phyloP scores from a whole-genome alignment of 2,329 filamentous ascomycete species.

The Coniochaeta hoffmannii region DNA sequence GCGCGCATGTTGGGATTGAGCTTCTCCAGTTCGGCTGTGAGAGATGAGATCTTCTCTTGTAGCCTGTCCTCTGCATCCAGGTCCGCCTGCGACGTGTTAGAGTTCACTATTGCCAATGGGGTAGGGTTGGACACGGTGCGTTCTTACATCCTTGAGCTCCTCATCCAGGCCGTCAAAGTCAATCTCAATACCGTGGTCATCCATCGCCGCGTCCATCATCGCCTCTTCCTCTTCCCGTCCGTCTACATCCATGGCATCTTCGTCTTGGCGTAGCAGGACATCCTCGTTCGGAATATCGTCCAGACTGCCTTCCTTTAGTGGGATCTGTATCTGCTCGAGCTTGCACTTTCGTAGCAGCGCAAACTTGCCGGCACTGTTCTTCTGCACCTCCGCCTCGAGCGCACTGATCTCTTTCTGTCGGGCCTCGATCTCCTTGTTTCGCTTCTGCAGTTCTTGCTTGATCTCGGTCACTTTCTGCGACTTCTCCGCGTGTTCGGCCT shows the following conservation, averaged over 20 bases:
- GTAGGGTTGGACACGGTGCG: constrained; percentile 8
- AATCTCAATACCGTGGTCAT: constrained; percentile 87
- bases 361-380: constrained; percentile 77
- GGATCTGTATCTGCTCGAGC: constrained; percentile 85
- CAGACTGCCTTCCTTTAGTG: constrained; percentile 68
- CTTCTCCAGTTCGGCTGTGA: constrained; percentile 80
- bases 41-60: constrained; percentile 65
- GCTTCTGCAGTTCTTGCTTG: constrained; percentile 73
- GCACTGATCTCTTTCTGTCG: constrained; percentile 65
- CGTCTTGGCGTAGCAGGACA: constrained; percentile 64
- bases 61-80: constrained; percentile 61
- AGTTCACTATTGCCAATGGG: constrained; percentile 39
- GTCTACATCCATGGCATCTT: constrained; percentile 90
- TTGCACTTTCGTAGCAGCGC: constrained; percentile 81
- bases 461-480: constrained; percentile 69
- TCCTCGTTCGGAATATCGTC: constrained; percentile 86
- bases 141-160: constrained; percentile 70
- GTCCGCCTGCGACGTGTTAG: constrained; percentile 41
- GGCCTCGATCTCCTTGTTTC: constrained; percentile 73
- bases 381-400: constrained; percentile 81
- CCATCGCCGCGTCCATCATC: constrained; percentile 57
- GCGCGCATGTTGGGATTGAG: constrained; percentile 96
- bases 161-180: constrained; percentile 78
- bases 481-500: constrained; percentile 44
- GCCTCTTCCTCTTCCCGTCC: constrained; percentile 53